These are phyloP conservation scores for Austropuccinia psidii DNA, from an alignment of 1,284 basidiomycete species.

Conservation along the genomic window DNA sequence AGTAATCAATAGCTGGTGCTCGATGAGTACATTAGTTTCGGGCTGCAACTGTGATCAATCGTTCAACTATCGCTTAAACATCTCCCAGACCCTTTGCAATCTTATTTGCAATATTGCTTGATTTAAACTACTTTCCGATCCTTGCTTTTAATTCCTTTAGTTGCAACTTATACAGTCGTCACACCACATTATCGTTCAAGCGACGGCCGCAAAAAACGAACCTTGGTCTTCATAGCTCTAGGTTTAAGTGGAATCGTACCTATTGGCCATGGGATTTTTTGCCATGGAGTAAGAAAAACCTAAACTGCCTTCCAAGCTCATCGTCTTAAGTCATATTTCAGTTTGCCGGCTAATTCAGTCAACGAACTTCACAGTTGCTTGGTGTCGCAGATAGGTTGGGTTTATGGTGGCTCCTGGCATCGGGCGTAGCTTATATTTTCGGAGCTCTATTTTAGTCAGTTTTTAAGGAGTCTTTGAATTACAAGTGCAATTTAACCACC, in stretches of 20 bases:
- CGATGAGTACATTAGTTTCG: too few species aligned
- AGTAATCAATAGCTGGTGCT: conserved; percentile 49
- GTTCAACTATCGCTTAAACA: background rate
- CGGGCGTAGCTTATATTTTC: conserved; percentile 63
- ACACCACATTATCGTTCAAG: conserved; percentile 69
- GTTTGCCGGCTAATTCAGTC: background rate
- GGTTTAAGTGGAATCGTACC: conserved; percentile 68
- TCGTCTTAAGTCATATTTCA: background rate
- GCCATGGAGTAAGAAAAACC: conserved; percentile 46
- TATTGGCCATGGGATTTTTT: conserved; percentile 58
- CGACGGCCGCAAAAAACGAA: conserved; percentile 67
- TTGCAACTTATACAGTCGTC: conserved; percentile 67
- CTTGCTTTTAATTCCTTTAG: conserved; percentile 47
- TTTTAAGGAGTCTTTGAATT: background rate
- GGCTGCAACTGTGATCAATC: background rate
- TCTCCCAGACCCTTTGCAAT: too few species aligned
- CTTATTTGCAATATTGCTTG: background rate
- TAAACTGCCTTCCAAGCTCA: background rate
- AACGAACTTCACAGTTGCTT: conserved; percentile 52
- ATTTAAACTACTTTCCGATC: background rate
- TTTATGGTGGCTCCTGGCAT: conserved; percentile 61
- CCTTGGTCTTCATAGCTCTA: conserved; percentile 68
- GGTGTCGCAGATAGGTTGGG: conserved; percentile 58
- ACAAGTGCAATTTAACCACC: conserved; percentile 2
- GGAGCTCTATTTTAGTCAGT: conserved; percentile 63